Conservation (phyloP, 495 filamentous ascomycete genomes). For the Annulohypoxylon bovei region DNA sequence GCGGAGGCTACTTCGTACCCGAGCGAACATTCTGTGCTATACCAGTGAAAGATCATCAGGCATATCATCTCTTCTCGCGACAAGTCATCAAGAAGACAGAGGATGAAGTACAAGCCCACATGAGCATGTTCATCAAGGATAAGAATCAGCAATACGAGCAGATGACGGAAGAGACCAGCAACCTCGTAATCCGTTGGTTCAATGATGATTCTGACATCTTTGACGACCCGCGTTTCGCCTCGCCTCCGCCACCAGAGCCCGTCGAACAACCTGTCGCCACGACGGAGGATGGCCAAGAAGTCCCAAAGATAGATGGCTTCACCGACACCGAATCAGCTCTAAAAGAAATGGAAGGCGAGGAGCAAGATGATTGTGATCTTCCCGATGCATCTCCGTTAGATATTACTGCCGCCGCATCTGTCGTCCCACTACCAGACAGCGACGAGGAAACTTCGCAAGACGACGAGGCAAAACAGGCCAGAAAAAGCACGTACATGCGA, state of each 20-base stretch:
- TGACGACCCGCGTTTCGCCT: constrained; percentile 55
- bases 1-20: constrained; percentile 63
- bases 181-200: constrained; percentile 65
- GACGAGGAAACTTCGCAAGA: constrained; percentile 36
- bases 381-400: constrained; percentile 59
- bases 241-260: constrained; percentile 35
- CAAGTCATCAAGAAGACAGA: constrained; percentile 74
- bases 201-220: constrained; percentile 53
- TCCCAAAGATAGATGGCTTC: constrained; percentile 36
- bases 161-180: constrained; percentile 72
- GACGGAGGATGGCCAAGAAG: constrained; percentile 50
- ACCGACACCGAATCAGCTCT: constrained; percentile 10
- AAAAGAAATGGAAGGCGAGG: constrained; percentile 10
- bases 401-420: constrained; percentile 56
- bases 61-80: constrained; percentile 61
- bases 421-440: constrained; percentile 55
- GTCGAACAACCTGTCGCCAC: constrained; percentile 46
- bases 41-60: constrained; percentile 50
- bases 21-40: constrained; percentile 63
- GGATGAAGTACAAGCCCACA: constrained; percentile 88
- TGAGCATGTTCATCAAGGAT: constrained; percentile 81
- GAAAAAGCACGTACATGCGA: constrained; percentile 53
- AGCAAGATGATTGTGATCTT: constrained; percentile 38
- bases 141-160: constrained; percentile 80
- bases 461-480: constrained; percentile 34